Evolutionary conservation across 257 asterid genomes (phyloP).

Genomic region (Penstemon newberryi): DNA sequence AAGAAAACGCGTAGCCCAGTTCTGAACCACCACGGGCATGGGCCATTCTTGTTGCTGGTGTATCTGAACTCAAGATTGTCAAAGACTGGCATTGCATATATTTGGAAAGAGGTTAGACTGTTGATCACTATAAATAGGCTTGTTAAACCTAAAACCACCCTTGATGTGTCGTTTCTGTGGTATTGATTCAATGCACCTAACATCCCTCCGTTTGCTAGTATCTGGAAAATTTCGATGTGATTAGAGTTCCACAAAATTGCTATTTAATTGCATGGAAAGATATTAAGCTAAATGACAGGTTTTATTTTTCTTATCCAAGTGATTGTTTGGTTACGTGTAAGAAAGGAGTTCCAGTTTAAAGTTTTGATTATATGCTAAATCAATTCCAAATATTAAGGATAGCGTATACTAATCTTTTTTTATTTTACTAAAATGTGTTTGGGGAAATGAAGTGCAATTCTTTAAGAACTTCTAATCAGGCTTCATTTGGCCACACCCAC

Average conservation of each 20-base stretch:
- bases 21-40: conserved; percentile 89
- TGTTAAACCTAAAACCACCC: conserved; percentile 46
- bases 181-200: conserved; percentile 63
- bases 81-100: conserved; percentile 90
- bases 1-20: conserved; percentile 52
- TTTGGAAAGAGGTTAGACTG: conserved; percentile 83
- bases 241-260: not conserved
- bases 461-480: too few relatives aligned
- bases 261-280: not conserved
- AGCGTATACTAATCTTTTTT: too few relatives aligned
- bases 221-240: conserved; percentile 39
- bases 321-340: too few relatives aligned
- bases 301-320: too few relatives aligned
- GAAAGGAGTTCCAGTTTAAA: too few relatives aligned
- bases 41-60: conserved; percentile 64
- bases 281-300: too few relatives aligned
- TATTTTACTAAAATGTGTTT: too few relatives aligned
- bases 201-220: conserved; percentile 71
- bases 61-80: conserved; percentile 84
- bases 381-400: too few relatives aligned
- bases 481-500: too few relatives aligned
- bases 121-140: conserved; percentile 69
- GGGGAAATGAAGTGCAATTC: too few relatives aligned
- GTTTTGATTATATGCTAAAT: too few relatives aligned
- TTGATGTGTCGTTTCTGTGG: conserved; percentile 60